Evolutionary conservation across 768 basidiomycete genomes (phyloP).

Genomic region (Dacryopinax spathularia): DNA sequence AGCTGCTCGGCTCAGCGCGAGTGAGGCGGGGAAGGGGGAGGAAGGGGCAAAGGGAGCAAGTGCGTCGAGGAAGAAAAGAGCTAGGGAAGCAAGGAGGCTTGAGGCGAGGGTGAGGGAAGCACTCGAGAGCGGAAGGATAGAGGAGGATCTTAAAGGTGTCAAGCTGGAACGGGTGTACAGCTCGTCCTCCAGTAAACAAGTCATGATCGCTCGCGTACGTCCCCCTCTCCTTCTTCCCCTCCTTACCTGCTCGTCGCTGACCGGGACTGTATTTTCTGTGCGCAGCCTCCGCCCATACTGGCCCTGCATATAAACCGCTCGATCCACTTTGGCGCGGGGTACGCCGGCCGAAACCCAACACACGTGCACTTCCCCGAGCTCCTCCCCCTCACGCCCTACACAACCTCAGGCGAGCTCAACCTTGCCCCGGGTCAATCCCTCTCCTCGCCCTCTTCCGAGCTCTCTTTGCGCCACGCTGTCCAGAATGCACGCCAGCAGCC

Average conservation of each 20-base stretch:
- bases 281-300: conserved; percentile 70
- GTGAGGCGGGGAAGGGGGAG: conserved; percentile 20
- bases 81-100: conserved; percentile 55
- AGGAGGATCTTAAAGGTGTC: conserved; percentile 71
- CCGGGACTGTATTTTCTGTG: background rate
- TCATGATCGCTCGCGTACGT: conserved; percentile 79
- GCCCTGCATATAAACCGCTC: conserved; percentile 87
- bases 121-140: conserved; percentile 59
- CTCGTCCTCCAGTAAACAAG: conserved; percentile 67
- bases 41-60: conserved; percentile 43
- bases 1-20: conserved; percentile 38
- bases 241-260: background rate
- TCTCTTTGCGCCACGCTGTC: conserved; percentile 36
- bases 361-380: conserved; percentile 70
- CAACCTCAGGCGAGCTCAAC: conserved; percentile 65
- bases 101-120: conserved; percentile 46
- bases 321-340: conserved; percentile 54
- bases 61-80: conserved; percentile 48
- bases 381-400: conserved; percentile 80
- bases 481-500: conserved; percentile 44
- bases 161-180: conserved; percentile 65
- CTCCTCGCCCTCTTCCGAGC: conserved; percentile 42
- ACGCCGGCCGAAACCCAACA: conserved; percentile 71
- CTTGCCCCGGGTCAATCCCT: conserved; percentile 55
- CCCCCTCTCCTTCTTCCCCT: background rate